Base-by-base conservation (phyloP, 2,329 filamentous ascomycete species). In the Aspergillus nomiae region DNA sequence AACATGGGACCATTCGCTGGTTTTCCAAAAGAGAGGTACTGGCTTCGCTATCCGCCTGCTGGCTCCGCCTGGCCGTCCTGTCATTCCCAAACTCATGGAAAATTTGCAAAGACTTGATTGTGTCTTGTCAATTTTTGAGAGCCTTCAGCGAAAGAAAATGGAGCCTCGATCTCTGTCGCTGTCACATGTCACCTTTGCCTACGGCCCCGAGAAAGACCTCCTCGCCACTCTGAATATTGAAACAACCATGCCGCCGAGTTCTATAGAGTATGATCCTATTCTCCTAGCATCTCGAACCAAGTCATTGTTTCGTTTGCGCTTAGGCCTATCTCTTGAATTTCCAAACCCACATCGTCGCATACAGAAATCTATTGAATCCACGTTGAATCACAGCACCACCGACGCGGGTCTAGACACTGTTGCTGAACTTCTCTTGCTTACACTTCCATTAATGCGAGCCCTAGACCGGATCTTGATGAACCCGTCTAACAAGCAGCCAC, bases 311-410 rank as follows among this genome's bases (percentile, higher is more conserved):
- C 64, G 61, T 11, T 58, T 75, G 38, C 70, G 63, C 12, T 63
- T 80, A 48, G 70, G 70, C 26, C 74, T 81, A 46, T 69, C 65
- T 19, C 78, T 81, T 60, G 70, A 75, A 63, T 63, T 62, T 36
- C 66, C 70, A 28, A 80, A 75, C 56, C 78, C 77, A 50, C 78
- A 80, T 67, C 75, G 77, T 50, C 76, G 78, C 32, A 77, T 81
- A 55, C 76, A 75, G 64, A 75, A 76, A 56, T 67, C 78, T n/a
- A 69, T 81, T 14, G 73, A 75, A 2, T 70, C 74, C 56, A 73
- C 70, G 53, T 65, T 80, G 53, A 81, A 80, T 56, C 67, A 70
- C 28, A 63, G 67, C 32, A 70, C 71, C 36, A 63, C 71, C 26
- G 72, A 74, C 51, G 61, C 70, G 3, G 71, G 74, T 11, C 62